Base-by-base conservation (phyloP, 75 land plant species). In the Picea sitchensis region DNA sequence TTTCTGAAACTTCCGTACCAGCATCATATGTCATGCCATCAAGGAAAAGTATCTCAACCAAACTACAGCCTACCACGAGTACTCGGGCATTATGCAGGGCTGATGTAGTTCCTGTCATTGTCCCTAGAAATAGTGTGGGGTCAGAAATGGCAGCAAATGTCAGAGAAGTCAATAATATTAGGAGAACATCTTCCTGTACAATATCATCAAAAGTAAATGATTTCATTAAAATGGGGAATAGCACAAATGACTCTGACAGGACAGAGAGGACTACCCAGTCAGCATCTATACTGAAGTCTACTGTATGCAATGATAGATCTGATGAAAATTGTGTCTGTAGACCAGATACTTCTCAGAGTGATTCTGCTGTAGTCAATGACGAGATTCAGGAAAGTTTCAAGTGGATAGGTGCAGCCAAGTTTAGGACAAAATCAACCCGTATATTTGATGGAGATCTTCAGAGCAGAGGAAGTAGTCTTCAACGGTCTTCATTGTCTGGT, bases 41-140 rank as follows among this genome's bases (percentile, higher is more conserved):
- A n/a, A 68, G 76, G 65, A 80, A 59, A 58, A 56, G 38, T 51
- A 65, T 12, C 4, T 34, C 75, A 57, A 26, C 44, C n/a, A 80
- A 61, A 60, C 47, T 31, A 8, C 82, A 80, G 51, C 20, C 72
- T 62, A 38, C 32, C 59, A 44, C 78, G 1, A 14, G 30, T 4
- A 58, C 59, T 4, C 77, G 64, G 54, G 59, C 76, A 18, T 4
- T 21, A 44, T 51, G 11, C 76, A 77, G 61, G 31, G 56, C 62
- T 78, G 83, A 78, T 62, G 77, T 63, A 18, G 59, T 34, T 47
- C 82, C 86, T 76, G 79, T 77, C 59, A 60, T 84, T 60, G 82
- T 80, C 11, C 82, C 82, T 15, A 80, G 82, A 56, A 68, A 69
- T 20, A 72, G n/a, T 36, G 54, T 38, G 56, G 59, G 58, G 58